Base-by-base conservation (phyloP, 805 yeast species). In the Zygosaccharomyces gambellarensis region DNA sequence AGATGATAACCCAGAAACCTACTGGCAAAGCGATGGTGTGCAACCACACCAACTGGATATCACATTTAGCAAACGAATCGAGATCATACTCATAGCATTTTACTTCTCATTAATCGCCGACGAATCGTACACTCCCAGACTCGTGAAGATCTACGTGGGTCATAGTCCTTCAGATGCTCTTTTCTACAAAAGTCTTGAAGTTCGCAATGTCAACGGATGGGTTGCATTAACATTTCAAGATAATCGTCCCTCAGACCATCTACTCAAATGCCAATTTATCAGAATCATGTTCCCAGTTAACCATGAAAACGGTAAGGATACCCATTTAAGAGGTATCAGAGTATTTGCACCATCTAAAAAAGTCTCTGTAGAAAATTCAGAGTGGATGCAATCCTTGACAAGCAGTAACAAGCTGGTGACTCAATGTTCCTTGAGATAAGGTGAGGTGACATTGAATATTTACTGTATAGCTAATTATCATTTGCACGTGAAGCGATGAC, bases 251-350 rank as follows among this genome's bases (percentile, higher is more conserved):
- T 40, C 43, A 11, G 68, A 63, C 36, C 41, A 47, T 10, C 48
- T 60, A 1, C 48, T 67, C 30, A 62, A 60, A 34, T 62, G 69
- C 41, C 67, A 65, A 32, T 65, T 58, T 43, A 31, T 67, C 11
- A 59, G 61, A 25, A 44, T 68, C 14, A 55, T 51, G 9, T 64
- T 68, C 43, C 68, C 68, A 8, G 47, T 58, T 1, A 94, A 95
- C 59, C 96, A 89, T 59, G 97, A 90, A 62, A 90, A 88, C 62
- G 99, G 99, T 41, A 94, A 92, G 62, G 99, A 94, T 65, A 84
- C 96, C 0, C 98, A 90, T 64, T 72, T 94, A 9, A 69, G 99
- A 42, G 85, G 90, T 0, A 73, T 90, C 14, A 80, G 81, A 21
- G 25, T 64, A 9, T 66, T 52, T 43, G 46, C 57, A 3, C 48